Base-by-base conservation (phyloP, 768 basidiomycete species). In the Xanthoconium stramineum region DNA sequence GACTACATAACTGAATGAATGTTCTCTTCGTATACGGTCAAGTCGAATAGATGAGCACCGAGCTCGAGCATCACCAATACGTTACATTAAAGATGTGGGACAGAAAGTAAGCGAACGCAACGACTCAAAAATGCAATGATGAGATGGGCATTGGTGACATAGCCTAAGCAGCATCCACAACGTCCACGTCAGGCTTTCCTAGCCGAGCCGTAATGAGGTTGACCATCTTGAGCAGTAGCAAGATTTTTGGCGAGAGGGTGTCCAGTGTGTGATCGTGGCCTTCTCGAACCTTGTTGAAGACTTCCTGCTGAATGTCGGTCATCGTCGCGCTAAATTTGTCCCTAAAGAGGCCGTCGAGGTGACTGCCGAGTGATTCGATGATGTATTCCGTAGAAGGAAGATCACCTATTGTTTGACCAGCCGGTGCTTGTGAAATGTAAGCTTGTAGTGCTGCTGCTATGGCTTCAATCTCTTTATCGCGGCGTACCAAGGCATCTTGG, bases 311-410 rank as follows among this genome's bases (percentile, higher is more conserved):
- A 44, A 69, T 45, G 20, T 60, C 35, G 24, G 38, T 43, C 33
- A 72, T 51, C 4, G 59, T 58, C 12, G 60, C 35, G 30, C 36
- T 33, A 43, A 73, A 65, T 39, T 63, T 61, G 3, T 70, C 63
- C 47, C 61, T 65, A 29, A 70, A 53, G 38, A 68, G 62, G 50
- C 58, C 53, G n/a, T 67, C 55, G 20, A 72, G 63, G 2, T 66
- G 58, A 35, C 59, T 53, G 20, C 60, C 58, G 44, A 72, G 63
- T 13, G 67, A 61, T 49, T 67, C 59, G 9, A 73, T 56, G 47
- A 72, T 60, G 56, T 72, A 73, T 36, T 73, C 66, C 5, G 57
- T 48, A 19, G 72, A 65, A 9, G 67, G 69, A 46, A 69, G 54
- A 38, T 64, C 53, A 19, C 51, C 46, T 50, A 44, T 20, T 29